Percentiles rank a stretch among this genome's conserved stretches.
These are phyloP conservation scores for Eryngium alpinum DNA, from an alignment of 140 eudicot species.

Conservation along the genomic window DNA sequence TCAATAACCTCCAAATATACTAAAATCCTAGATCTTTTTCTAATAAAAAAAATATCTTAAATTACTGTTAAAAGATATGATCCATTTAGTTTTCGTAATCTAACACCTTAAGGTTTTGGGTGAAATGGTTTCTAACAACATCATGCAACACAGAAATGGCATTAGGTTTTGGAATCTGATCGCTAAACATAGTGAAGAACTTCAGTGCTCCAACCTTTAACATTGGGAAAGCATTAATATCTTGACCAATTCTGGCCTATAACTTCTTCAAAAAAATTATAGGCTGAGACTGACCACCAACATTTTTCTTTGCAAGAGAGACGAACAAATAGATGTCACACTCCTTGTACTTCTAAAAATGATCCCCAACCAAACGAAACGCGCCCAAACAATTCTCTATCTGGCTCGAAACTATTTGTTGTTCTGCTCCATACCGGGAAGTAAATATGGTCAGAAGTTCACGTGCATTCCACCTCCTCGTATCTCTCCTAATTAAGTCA, in stretches of 20 bases:
- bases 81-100: too few relatives aligned
- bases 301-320: slow-evolving; percentile 65
- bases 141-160: slow-evolving; percentile 69
- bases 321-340: slow-evolving; percentile 85
- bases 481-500: slow-evolving; percentile 77
- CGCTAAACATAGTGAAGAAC: slow-evolving; percentile 67
- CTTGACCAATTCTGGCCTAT: slow-evolving; percentile 80
- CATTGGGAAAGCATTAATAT: slow-evolving; percentile 71
- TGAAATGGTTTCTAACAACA: slow-evolving; percentile 65
- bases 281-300: slow-evolving; percentile 72
- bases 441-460: slow-evolving; percentile 93
- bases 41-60: too few relatives aligned
- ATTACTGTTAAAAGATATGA: too few relatives aligned
- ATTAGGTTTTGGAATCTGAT: slow-evolving; percentile 50
- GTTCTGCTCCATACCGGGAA: slow-evolving; percentile 56
- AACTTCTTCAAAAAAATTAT: slow-evolving; percentile 58
- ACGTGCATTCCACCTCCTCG: slow-evolving; percentile 88
- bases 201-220: slow-evolving; percentile 88
- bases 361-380: slow-evolving; percentile 65
- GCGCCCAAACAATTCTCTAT: slow-evolving; percentile 47
- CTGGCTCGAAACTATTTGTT: slow-evolving; percentile 57
- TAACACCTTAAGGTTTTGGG: too few relatives aligned
- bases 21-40: too few relatives aligned
- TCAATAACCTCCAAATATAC: too few relatives aligned
- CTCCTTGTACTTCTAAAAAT: slow-evolving; percentile 73